Base-by-base conservation (phyloP, 805 yeast species). In the Cyberlindnera lachancei region DNA sequence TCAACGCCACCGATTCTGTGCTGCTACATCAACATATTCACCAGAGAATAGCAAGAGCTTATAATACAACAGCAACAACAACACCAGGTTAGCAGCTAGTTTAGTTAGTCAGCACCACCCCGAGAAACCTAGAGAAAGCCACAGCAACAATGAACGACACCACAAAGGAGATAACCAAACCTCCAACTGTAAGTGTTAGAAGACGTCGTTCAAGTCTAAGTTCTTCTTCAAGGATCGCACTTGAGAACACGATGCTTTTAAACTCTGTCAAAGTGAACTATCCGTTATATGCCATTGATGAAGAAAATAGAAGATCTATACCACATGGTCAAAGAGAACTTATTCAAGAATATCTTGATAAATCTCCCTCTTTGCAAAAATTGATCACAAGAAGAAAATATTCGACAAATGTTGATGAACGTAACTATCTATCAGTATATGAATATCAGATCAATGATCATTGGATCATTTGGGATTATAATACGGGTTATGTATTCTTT, bases 321-420 rank as follows among this genome's bases (percentile, higher is more conserved):
- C 55, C 53, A 3, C 42, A 46, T 3, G 31, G 44, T 4, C 53
- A 48, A 27, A 17, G 43, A 15, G 19, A 33, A n/a, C 31, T 45
- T 7, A 31, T 49, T 4, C 27, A 24, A 18, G 33, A 42, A 6
- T 23, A 36, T 27, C 2, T 28, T n/a, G 24, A 25, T 13, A 36
- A 30, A 6, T 18, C 25, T 4, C 15, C 25, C 12, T 13, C 23
- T 9, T 27, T 32, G 18, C 28, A 36, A 6, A 13, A 27, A 11
- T 38, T 40, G 27, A 38, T 49, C 20, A 18, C 33, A 10, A 44
- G 42, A 35, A 67, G 70, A 46, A 74, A 74, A 44, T 83, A 83
- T 50, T 77, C 84, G 9, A 81, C 92, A 3, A 66, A 79, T 6
- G 78, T 80, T 22, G 86, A 79, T 49, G 76, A 75, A n/a, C 66